These are phyloP conservation scores for Tubosaeta brunneosetosa DNA, from an alignment of 768 basidiomycete species.

Conservation along the genomic window DNA sequence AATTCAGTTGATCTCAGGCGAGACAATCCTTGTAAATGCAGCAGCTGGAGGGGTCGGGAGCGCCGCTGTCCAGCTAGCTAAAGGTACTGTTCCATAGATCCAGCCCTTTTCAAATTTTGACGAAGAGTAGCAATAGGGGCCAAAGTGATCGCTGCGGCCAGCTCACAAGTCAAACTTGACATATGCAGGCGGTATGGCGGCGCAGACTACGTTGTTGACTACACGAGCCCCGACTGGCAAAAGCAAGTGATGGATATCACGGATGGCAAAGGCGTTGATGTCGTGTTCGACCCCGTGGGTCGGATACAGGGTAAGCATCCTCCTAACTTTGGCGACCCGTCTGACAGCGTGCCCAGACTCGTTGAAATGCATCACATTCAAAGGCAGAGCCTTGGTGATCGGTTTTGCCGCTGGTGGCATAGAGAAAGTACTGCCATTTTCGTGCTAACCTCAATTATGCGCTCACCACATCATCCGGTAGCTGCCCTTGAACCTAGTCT, in stretches of 20 bases:
- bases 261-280: slow-evolving; percentile 76
- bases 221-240: slow-evolving; percentile 78
- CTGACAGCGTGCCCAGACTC: slow-evolving; percentile 46
- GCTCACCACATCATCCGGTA: slow-evolving; percentile 25
- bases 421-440: slow-evolving; percentile 14
- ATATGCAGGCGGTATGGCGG: slow-evolving; percentile 72
- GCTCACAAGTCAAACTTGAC: slow-evolving; percentile 73
- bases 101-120: background rate
- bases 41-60: slow-evolving; percentile 96
- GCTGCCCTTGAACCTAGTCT: slow-evolving; percentile 79
- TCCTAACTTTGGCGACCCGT: background rate
- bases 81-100: slow-evolving; percentile 47
- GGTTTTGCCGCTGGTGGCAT: slow-evolving; percentile 46
- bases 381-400: slow-evolving; percentile 88
- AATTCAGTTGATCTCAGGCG: slow-evolving; percentile 44
- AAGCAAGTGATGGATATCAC: slow-evolving; percentile 85
- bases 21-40: slow-evolving; percentile 90
- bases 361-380: slow-evolving; percentile 92
- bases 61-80: slow-evolving; percentile 88
- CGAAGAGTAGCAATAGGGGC: slow-evolving; percentile 68
- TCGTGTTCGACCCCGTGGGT: slow-evolving; percentile 86
- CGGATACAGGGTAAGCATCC: slow-evolving; percentile 53
- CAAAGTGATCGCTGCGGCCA: slow-evolving; percentile 91
- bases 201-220: slow-evolving; percentile 81
- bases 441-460: background rate